Base-by-base conservation (phyloP, 148 eudicot genomes). In the Nepenthes gracilis region DNA sequence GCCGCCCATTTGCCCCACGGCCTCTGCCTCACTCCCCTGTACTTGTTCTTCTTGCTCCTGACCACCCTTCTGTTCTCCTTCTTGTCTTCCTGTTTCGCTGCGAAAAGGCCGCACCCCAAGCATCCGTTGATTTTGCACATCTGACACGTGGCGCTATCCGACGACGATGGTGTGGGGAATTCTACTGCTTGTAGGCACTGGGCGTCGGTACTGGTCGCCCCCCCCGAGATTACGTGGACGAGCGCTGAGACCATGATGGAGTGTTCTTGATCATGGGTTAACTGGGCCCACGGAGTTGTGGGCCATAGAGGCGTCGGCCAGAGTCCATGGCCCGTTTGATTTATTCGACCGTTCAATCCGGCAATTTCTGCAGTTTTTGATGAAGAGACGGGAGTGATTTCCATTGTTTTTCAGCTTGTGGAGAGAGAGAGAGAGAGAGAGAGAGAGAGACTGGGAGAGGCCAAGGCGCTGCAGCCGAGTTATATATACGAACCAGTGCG, bases 1-100 rank as follows among this genome's bases (percentile, higher is more conserved):
- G 88, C 74, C 4, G 83, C 88, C 88, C 88, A 83, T 37, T 76
- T 83, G 10, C 88, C 85, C 83, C 83, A 84, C 7, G 81, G 88
- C 67, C 89, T 78, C 73, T 81, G 83, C 57, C 85, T 60, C 6
- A 78, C 89, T 57, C 86, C 89, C 35, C 86, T 76, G 74, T 76
- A 81, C 47, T 70, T 74, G 52, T 74, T 81, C 64, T 69, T 72
- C 14, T 36, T 64, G 14, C 55, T 62, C 45, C 48, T 67, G 66
- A 57, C 65, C 59, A 67, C 65, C 61, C 32, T 71, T 12, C 43
- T 50, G 12, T 36, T 4, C 38, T 59, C 13, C 13, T 64, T 12
- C 58, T 54, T 14, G 4, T 40, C 45, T 40, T 40, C 4, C 8
- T 40, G 8, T 40, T 40, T 4, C 45, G 45, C 4, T 8, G 45